Conservation (phyloP, 306 rosid species). For the Vigna mungo region DNA sequence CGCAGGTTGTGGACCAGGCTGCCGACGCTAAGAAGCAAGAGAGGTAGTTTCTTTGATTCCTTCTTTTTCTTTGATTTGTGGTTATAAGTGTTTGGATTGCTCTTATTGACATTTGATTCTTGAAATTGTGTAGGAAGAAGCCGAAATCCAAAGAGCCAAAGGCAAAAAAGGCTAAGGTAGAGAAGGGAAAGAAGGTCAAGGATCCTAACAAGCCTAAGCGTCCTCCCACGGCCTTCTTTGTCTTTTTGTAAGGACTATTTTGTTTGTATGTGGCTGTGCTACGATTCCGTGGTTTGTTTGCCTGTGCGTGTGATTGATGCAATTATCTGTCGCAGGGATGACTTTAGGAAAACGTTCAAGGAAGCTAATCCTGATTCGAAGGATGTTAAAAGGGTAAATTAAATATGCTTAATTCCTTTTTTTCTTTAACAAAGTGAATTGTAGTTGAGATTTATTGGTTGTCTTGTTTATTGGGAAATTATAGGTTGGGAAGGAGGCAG, state of each 20-base stretch:
- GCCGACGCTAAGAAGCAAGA: conserved; percentile 60
- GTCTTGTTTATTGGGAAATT: neutral
- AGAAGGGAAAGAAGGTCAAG: conserved; percentile 61
- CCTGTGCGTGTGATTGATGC: neutral
- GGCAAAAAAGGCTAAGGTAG: conserved; percentile 62
- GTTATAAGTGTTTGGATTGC: neutral
- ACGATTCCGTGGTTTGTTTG: neutral
- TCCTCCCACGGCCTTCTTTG: conserved; percentile 82
- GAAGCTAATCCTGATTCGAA: conserved; percentile 80
- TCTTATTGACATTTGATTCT: no score
- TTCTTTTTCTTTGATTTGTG: neutral
- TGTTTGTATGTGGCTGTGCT: neutral
- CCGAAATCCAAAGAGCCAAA: conserved; percentile 61
- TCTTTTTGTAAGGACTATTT: conserved; percentile 56
- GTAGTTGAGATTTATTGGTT: neutral
- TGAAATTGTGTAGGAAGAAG: conserved; percentile 57
- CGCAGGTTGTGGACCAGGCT: conserved; percentile 75
- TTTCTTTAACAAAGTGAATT: neutral
- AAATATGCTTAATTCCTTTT: neutral
- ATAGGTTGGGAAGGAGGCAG: conserved; percentile 82
- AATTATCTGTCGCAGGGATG: conserved; percentile 56
- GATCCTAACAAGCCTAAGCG: conserved; percentile 85
- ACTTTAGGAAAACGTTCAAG: conserved; percentile 73
- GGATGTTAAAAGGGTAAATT: conserved; percentile 68
- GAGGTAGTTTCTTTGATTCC: conserved; percentile 45